Percentiles rank a stretch among this genome's conserved stretches.
These are phyloP conservation scores for Colletotrichum nymphaeae DNA, from an alignment of 2,329 filamentous ascomycete genomes.

Conservation along the genomic window DNA sequence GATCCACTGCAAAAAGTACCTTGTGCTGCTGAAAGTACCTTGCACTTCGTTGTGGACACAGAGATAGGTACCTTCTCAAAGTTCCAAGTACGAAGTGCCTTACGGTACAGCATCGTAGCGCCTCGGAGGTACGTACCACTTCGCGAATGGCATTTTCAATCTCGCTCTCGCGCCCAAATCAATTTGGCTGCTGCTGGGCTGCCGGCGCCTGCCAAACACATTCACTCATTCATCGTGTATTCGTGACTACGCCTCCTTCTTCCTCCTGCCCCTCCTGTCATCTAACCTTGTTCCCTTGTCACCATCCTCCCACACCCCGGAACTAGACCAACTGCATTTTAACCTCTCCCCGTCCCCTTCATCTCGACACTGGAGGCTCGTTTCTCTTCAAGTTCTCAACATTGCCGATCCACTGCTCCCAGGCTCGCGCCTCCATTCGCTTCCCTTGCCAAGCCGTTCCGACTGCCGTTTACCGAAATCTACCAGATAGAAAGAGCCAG, in stretches of 20 bases:
- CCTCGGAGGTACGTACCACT: neutral
- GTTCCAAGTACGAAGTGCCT: neutral
- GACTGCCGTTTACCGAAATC: slow-evolving; percentile 22
- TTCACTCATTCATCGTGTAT: neutral
- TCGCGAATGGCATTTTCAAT: slow-evolving; percentile 5
- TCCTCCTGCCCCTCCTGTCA: neutral
- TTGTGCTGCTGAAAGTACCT: neutral
- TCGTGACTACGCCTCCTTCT: slow-evolving; percentile 33
- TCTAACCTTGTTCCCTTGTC: slow-evolving; percentile 2
- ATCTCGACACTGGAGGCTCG: neutral
- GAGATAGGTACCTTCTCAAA: neutral
- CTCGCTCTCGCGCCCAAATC: slow-evolving; percentile 1
- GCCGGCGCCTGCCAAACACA: neutral
- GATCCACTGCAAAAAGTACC: neutral
- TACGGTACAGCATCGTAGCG: neutral
- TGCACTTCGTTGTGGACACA: neutral
- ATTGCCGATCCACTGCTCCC: slow-evolving; percentile 20
- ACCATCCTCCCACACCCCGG: neutral
- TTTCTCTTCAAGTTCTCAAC: neutral
- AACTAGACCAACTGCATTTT: neutral
- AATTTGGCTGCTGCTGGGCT: neutral
- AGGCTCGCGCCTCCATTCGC: neutral
- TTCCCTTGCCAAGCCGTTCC: slow-evolving; percentile 21
- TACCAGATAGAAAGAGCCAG: neutral
- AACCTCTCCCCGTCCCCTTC: slow-evolving; percentile 8